phyloP scores from a whole-genome alignment of 202 grass and related monocot species.

The Panicum virgatum region DNA sequence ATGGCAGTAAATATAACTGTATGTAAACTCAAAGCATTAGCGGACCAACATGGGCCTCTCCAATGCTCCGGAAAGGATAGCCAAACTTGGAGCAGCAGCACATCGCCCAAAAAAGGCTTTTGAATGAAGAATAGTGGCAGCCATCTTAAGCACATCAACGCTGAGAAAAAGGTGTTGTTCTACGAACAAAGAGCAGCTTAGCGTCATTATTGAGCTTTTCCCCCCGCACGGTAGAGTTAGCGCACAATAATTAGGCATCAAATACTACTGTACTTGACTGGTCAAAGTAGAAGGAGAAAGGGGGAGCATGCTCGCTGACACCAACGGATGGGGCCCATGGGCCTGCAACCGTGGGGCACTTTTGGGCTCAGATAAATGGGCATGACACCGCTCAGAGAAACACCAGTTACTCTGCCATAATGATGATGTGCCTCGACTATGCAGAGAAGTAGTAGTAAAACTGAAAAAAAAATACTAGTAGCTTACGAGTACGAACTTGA shows the following conservation, averaged over 20 bases:
- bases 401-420: conserved; percentile 14
- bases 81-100: neutral
- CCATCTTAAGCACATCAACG: neutral
- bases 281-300: conserved; percentile 48
- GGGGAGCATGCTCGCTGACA: conserved; percentile 38
- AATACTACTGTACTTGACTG: conserved; percentile 27
- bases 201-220: neutral
- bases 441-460: neutral
- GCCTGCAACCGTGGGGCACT: conserved; percentile 29
- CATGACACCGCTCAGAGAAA: conserved; percentile 17
- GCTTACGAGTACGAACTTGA: too few relatives aligned
- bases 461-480: neutral
- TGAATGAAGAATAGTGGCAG: neutral
- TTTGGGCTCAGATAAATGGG: conserved; percentile 46
- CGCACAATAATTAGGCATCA: conserved; percentile 8
- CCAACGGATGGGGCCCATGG: conserved; percentile 41
- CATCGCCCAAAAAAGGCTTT: neutral
- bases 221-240: neutral
- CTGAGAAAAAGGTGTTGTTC: neutral
- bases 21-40: neutral
- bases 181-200: neutral
- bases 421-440: conserved; percentile 42
- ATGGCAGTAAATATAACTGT: too few relatives aligned
- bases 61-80: neutral
- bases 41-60: neutral